Evolutionary conservation across 805 yeast species (phyloP).

Genomic region (Zygosaccharomyces siamensis): DNA sequence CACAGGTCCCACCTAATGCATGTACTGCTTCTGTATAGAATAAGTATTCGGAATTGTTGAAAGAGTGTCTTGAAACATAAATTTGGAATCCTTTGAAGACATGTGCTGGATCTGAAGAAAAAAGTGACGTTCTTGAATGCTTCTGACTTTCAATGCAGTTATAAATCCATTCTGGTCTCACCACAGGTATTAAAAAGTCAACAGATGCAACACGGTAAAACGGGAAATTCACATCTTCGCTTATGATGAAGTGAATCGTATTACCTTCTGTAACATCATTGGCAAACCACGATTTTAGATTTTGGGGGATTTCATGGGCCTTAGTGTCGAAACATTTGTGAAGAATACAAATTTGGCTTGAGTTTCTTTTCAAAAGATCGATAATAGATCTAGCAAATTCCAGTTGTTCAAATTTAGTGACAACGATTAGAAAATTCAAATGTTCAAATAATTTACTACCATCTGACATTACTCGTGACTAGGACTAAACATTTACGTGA

Average conservation of each 20-base stretch:
- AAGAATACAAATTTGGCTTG: conserved; percentile 14
- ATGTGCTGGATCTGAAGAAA: conserved; percentile 65
- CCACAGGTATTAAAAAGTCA: conserved; percentile 32
- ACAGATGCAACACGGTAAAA: conserved; percentile 29
- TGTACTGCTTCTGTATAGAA: conserved; percentile 53
- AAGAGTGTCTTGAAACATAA: conserved; percentile 40
- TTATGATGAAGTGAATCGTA: conserved; percentile 25
- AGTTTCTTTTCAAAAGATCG: conserved; percentile 12
- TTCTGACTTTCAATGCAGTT: conserved; percentile 20
- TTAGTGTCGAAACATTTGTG: conserved; percentile 5
- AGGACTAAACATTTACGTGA: neutral
- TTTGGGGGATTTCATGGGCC: neutral
- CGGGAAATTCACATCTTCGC: conserved; percentile 22
- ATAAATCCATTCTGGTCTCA: conserved; percentile 26
- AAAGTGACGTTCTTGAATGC: conserved; percentile 33
- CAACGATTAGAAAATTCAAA: conserved; percentile 23
- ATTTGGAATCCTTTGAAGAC: conserved; percentile 59
- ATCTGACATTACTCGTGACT: conserved; percentile 5
- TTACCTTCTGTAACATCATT: conserved; percentile 12
- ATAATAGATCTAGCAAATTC: conserved; percentile 7
- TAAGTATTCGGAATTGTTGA: conserved; percentile 60
- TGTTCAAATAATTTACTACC: conserved; percentile 15
- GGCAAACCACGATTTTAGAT: conserved; percentile 15
- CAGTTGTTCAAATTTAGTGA: conserved; percentile 4
- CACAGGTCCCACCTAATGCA: conserved; percentile 72